A percentile compares a stretch with the other conserved stretches of the same genome.
phyloP scores from a whole-genome alignment of 2,329 filamentous ascomycete species.

The Scopulariopsis brevicaulis region DNA sequence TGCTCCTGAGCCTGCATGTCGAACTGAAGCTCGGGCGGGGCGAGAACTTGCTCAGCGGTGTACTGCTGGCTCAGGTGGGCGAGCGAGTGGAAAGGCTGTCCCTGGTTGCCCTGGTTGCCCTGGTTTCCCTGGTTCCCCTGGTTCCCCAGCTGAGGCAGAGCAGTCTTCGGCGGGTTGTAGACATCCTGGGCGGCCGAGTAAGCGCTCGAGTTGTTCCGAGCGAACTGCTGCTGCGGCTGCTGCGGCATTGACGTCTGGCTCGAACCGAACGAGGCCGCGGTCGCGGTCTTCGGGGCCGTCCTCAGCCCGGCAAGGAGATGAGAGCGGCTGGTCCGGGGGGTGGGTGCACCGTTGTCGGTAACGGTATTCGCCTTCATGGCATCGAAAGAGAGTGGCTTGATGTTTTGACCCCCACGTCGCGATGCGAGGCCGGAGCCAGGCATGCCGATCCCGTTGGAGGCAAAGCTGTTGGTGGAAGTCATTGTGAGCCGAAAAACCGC shows the following conservation, averaged over 20 bases:
- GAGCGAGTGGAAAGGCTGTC: conserved; percentile 15
- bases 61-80: conserved; percentile 32
- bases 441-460: conserved; percentile 62
- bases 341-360: conserved; percentile 58
- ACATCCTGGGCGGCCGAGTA: conserved; percentile 30
- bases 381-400: conserved; percentile 82
- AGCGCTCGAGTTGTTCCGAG: conserved; percentile 31
- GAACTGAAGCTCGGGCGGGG: conserved; percentile 70
- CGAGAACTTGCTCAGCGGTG: conserved; percentile 82
- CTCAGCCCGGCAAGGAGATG: conserved; percentile 88
- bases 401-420: conserved; percentile 69
- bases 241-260: conserved; percentile 38
- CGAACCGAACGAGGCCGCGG: conserved; percentile 55
- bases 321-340: conserved; percentile 86
- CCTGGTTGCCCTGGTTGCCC: conserved; percentile 16
- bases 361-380: conserved; percentile 58
- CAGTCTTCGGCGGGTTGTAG: conserved; percentile 43
- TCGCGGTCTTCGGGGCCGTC: conserved; percentile 80
- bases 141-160: conserved; percentile 34
- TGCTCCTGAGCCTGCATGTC: conserved; percentile 57
- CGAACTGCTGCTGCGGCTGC: conserved; percentile 27
- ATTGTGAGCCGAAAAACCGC: conserved; percentile 77
- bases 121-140: conserved; percentile 15
- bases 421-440: conserved; percentile 75
- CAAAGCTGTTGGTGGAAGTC: conserved; percentile 70